These are phyloP conservation scores for Trematosphaeria pertusa DNA, from an alignment of 2,329 filamentous ascomycete genomes.

Conservation along the genomic window DNA sequence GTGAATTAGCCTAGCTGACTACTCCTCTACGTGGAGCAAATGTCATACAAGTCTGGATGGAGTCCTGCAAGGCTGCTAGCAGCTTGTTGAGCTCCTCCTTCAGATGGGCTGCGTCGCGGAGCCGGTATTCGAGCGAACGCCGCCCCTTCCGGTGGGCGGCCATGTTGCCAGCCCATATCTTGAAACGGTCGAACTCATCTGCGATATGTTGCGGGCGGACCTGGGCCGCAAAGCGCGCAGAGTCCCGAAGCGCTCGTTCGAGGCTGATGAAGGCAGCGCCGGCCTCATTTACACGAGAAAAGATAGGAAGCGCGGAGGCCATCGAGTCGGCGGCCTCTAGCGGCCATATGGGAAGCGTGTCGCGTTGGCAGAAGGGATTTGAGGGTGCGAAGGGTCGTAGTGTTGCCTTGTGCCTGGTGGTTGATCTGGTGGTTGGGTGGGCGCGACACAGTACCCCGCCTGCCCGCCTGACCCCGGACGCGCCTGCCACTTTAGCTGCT, in stretches of 20 bases:
- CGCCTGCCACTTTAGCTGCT: background rate
- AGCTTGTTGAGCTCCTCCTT: slow-evolving; percentile 24
- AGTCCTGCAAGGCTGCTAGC: slow-evolving; percentile 24
- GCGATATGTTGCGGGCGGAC: slow-evolving; percentile 14
- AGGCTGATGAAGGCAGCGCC: slow-evolving; percentile 21
- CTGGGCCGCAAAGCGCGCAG: slow-evolving; percentile 17
- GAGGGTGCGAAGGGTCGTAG: background rate
- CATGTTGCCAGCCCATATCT: slow-evolving; percentile 44
- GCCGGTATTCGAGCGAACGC: slow-evolving; percentile 40
- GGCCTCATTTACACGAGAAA: slow-evolving; percentile 6
- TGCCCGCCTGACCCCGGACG: too few relatives aligned
- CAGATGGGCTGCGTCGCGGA: slow-evolving; percentile 41
- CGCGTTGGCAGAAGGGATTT: too few relatives aligned
- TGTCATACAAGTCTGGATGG: too few relatives aligned
- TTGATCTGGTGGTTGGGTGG: too few relatives aligned
- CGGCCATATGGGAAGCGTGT: too few relatives aligned
- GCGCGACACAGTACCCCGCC: too few relatives aligned
- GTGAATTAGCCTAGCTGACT: too few relatives aligned
- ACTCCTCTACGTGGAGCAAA: too few relatives aligned
- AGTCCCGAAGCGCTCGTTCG: slow-evolving; percentile 8
- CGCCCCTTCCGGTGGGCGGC: slow-evolving; percentile 41
- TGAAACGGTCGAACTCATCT: slow-evolving; percentile 40
- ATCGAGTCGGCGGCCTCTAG: slow-evolving; percentile 1
- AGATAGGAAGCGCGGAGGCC: slow-evolving; percentile 1
- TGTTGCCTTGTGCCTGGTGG: too few relatives aligned